These are phyloP conservation scores for Tricholoma flavovirens DNA, from an alignment of 768 basidiomycete genomes.

Conservation along the genomic window DNA sequence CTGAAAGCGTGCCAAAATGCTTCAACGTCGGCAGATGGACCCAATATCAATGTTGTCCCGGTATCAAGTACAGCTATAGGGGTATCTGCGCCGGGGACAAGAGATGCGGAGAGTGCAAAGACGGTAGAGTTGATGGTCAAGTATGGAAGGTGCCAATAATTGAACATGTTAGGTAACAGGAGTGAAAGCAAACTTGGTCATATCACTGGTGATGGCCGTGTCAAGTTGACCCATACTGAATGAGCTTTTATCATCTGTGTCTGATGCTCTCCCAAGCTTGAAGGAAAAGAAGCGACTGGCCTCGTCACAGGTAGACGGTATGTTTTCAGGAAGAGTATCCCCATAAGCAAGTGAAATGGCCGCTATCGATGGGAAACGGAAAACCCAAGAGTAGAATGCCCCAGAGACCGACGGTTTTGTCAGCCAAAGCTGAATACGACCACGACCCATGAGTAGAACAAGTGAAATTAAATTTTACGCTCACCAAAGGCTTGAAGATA, in stretches of 20 bases:
- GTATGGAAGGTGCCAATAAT: slow-evolving; percentile 55
- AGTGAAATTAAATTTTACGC: not conserved
- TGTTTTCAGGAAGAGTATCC: slow-evolving; percentile 39
- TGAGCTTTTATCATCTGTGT: slow-evolving; percentile 29
- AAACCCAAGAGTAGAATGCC: slow-evolving; percentile 40
- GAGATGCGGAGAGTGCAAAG: slow-evolving; percentile 40
- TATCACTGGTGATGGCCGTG: slow-evolving; percentile 24
- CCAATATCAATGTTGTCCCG: slow-evolving; percentile 53
- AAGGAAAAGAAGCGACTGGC: slow-evolving; percentile 43
- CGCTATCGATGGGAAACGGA: slow-evolving; percentile 42
- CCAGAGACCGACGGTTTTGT: slow-evolving; percentile 36
- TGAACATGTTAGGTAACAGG: slow-evolving; percentile 32
- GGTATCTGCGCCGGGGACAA: slow-evolving; percentile 31
- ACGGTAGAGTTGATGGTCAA: slow-evolving; percentile 38
- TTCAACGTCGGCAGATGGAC: slow-evolving; percentile 45
- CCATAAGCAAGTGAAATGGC: slow-evolving; percentile 41
- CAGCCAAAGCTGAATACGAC: slow-evolving; percentile 30
- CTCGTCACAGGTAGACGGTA: slow-evolving; percentile 37
- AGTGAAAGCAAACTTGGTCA: slow-evolving; percentile 27
- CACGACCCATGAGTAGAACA: not conserved
- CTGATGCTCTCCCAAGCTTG: slow-evolving; percentile 35
- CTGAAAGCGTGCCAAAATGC: slow-evolving; percentile 48
- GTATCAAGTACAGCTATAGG: slow-evolving; percentile 60
- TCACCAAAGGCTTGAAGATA: slow-evolving; percentile 34
- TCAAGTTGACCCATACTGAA: slow-evolving; percentile 52